Evolutionary conservation across 768 basidiomycete genomes (phyloP).

Genomic region (Pleurotus eryngii): DNA sequence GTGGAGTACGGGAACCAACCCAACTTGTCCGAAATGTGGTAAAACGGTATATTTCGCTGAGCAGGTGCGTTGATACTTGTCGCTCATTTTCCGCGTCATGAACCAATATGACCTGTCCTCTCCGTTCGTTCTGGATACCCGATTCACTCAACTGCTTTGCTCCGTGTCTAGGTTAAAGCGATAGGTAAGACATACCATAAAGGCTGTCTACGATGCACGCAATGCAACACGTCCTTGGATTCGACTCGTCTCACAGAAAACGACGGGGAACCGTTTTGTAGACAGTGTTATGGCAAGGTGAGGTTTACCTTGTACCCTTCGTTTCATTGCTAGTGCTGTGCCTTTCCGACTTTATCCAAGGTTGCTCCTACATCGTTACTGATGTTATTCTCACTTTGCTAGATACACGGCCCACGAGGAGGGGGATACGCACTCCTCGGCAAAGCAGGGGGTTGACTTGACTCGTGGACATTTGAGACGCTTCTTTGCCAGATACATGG

Average conservation of each 20-base stretch:
- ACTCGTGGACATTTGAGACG: no score
- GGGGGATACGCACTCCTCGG: conserved; percentile 69
- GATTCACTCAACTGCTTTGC: no score
- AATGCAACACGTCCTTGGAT: conserved; percentile 67
- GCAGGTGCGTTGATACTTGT: conserved; percentile 44
- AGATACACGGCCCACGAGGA: conserved; percentile 75
- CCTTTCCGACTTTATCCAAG: no score
- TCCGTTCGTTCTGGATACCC: no score
- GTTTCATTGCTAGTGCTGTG: neutral
- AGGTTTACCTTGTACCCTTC: conserved; percentile 5
- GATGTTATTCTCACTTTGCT: neutral
- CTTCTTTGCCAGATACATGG: no score
- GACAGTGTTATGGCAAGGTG: conserved; percentile 71
- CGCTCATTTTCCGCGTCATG: no score
- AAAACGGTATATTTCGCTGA: conserved; percentile 86
- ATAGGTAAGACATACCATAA: conserved; percentile 81
- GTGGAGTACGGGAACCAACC: conserved; percentile 53
- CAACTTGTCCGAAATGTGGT: conserved; percentile 64
- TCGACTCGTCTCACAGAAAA: conserved; percentile 72
- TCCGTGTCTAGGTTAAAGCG: conserved; percentile 61
- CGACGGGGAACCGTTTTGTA: conserved; percentile 69
- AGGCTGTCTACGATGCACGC: conserved; percentile 70
- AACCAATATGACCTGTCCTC: no score
- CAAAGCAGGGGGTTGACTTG: conserved; percentile 29
- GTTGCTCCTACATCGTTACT: no score